Evolutionary conservation across 2,329 filamentous ascomycete genomes (phyloP), one percentile per base, ranked within the genome.

Genomic region (Aureobasidium vineae): DNA sequence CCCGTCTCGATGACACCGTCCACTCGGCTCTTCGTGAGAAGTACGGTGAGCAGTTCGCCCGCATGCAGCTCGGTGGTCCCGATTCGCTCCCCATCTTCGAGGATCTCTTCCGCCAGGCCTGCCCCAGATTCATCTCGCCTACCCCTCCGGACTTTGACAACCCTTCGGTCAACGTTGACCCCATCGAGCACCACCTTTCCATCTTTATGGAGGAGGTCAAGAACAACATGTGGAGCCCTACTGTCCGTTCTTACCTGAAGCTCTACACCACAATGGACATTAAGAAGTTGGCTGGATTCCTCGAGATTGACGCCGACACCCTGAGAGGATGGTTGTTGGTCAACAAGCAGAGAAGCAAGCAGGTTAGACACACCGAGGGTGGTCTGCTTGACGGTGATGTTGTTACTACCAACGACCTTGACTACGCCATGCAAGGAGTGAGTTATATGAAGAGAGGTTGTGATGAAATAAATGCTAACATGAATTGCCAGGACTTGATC

Each of bases 131-230:
- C 86, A 99, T 99, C 85, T 96, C 90, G 69, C 95, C 95, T 61
- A 95, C 95, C 21, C 92, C 93, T 67, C 95, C 95, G 63, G 93
- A 99, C 82, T 99, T 99, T 79, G 95, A 98, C 77, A 94, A 96
- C 85, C 92, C 95, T 70, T 88, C 93, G 80, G 82, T 93, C 81
- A 99, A 99, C 84, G 85, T 98, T 74, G 95, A 99, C 82, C 95
- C 95, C 50, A 87, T 97, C 71, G 94, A 99, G 83, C 95, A 99
- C 84, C 94, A 99, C 81, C 88, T 97, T 71, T 85, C 90, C 74
- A 90, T 99, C 81, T 99, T 99, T 85, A 98, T 99, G 94, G 93
- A 97, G 73, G 95, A 99, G 84, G 94, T 99, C 79, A 97, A 96
- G 88, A 97, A 92, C 81, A 98, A 96, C 81, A 95, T 99, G 87